A percentile compares a stretch with the other conserved stretches of the same genome.
These are phyloP conservation scores for Candida insectalens DNA, from an alignment of 805 yeast genomes.

Conservation along the genomic window DNA sequence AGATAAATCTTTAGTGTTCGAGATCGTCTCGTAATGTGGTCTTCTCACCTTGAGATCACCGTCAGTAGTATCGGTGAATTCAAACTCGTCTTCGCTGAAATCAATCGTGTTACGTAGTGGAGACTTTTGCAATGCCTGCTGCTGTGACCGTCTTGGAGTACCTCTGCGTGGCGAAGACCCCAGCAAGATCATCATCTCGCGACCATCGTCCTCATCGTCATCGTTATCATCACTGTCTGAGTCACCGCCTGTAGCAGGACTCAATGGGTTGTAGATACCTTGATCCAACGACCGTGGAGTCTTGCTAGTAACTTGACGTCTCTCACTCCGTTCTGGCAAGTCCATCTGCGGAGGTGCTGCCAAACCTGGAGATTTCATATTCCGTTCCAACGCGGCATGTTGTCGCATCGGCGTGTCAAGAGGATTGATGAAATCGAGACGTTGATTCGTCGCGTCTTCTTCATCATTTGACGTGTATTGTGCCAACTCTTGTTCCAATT, in stretches of 20 bases:
- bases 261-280: not conserved
- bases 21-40: conserved; percentile 1
- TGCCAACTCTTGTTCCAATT: not conserved
- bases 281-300: not conserved
- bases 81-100: not conserved
- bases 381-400: not conserved
- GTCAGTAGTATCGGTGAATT: not conserved
- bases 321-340: conserved; percentile 1
- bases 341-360: not conserved
- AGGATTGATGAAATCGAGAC: not conserved
- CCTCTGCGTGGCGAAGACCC: not conserved
- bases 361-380: not conserved
- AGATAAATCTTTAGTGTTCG: too few species aligned
- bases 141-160: not conserved
- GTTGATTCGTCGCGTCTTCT: not conserved
- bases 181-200: not conserved
- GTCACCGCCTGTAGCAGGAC: not conserved
- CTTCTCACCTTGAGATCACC: not conserved
- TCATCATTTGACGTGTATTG: not conserved
- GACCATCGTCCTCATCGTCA: not conserved
- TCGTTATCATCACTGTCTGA: not conserved
- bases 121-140: not conserved
- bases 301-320: not conserved
- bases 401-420: not conserved
- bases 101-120: not conserved